A percentile compares a stretch with the other conserved stretches of the same genome.
Evolutionary conservation across 352 stramenopile species (phyloP).

Genomic region (Thraustochytrium striatum): DNA sequence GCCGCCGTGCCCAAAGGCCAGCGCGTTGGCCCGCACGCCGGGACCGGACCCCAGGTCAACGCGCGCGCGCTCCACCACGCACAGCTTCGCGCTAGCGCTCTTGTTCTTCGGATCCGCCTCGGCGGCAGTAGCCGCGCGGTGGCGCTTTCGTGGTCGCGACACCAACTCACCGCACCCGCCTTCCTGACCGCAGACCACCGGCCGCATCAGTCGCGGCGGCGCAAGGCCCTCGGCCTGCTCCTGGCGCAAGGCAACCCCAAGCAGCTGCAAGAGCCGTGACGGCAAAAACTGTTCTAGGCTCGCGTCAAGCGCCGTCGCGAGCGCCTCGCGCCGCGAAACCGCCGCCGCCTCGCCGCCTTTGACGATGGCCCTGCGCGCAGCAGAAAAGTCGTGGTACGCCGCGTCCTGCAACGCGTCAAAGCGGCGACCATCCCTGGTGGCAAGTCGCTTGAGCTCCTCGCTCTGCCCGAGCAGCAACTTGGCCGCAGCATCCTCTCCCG

Average conservation of each 20-base stretch:
- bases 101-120: background rate
- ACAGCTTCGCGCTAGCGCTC: background rate
- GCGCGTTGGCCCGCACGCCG: background rate
- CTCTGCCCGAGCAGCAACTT: slow-evolving; percentile 18
- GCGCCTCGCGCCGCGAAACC: background rate
- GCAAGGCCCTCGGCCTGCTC: no score
- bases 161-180: no score
- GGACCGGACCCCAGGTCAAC: background rate
- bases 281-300: background rate
- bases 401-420: slow-evolving; percentile 9
- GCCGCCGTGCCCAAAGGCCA: background rate
- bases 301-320: background rate
- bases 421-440: background rate
- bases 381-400: background rate
- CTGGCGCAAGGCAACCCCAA: background rate
- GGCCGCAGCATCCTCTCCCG: background rate
- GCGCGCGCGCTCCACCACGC: background rate
- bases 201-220: no score
- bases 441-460: background rate
- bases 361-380: background rate
- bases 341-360: background rate
- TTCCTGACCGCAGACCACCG: no score
- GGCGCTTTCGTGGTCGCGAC: no score
- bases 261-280: slow-evolving; percentile 14
- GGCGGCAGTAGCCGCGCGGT: no score